These are phyloP conservation scores for Allomyces macrogynus DNA, from an alignment of 192 early-diverging fungal species.

Conservation along the genomic window DNA sequence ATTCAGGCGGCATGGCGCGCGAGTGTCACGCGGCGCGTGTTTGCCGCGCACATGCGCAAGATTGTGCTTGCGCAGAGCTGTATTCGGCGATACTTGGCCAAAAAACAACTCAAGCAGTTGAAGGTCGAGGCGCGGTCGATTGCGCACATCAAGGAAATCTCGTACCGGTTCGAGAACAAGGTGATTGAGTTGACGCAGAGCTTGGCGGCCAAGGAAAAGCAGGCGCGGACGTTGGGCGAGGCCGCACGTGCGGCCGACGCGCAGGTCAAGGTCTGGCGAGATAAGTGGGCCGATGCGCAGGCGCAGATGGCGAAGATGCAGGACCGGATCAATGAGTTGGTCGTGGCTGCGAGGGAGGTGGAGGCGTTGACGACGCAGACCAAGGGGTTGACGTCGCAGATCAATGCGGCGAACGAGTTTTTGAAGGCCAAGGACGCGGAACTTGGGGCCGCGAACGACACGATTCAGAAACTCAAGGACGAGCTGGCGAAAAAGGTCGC, in stretches of 20 bases:
- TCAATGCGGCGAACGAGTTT: background rate
- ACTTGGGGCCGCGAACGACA: background rate
- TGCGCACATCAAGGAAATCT: conserved; percentile 80
- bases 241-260: conserved; percentile 4
- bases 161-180: conserved; percentile 86
- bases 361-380: background rate
- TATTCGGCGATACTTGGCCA: conserved; percentile 49
- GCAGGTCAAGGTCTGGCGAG: conserved; percentile 2
- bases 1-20: conserved; percentile 24
- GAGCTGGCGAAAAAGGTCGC: background rate
- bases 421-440: background rate
- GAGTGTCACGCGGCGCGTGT: conserved; percentile 27
- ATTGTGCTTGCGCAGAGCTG: conserved; percentile 66
- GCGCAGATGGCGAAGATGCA: background rate
- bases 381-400: background rate
- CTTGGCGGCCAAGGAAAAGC: conserved; percentile 33
- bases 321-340: background rate
- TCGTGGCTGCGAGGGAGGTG: background rate
- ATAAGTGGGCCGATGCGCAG: background rate
- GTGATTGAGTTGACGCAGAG: conserved; percentile 81
- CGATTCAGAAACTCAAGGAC: background rate
- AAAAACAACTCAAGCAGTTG: conserved; percentile 39
- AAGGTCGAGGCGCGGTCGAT: conserved; percentile 75
- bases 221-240: conserved; percentile 12
- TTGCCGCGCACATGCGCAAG: conserved; percentile 13